Evolutionary conservation across 805 yeast species (phyloP).

Genomic region (Candida tammaniensis): DNA sequence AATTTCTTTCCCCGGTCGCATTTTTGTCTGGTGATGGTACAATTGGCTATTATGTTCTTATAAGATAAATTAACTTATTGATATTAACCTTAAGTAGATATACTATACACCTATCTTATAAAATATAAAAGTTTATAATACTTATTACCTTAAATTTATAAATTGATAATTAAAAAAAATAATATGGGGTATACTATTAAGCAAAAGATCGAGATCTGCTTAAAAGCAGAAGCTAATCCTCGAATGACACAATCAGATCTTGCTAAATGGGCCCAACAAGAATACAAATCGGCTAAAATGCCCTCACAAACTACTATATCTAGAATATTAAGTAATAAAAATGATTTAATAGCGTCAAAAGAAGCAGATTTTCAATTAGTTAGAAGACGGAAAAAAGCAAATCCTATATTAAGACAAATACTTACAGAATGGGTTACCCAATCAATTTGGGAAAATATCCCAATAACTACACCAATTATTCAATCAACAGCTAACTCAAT

Average conservation of each 20-base stretch:
- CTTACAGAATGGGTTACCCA: slow-evolving; percentile 69
- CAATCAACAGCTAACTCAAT: slow-evolving; percentile 62
- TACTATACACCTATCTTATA: too few species aligned
- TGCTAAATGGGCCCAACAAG: slow-evolving; percentile 60
- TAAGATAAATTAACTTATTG: too few species aligned
- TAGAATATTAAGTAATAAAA: slow-evolving; percentile 55
- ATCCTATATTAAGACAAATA: slow-evolving; percentile 54
- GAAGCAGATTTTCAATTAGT: slow-evolving; percentile 51
- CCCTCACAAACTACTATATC: slow-evolving; percentile 71
- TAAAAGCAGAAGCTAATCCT: slow-evolving; percentile 66
- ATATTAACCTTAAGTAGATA: too few species aligned
- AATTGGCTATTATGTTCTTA: background rate
- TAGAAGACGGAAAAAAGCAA: slow-evolving; percentile 53
- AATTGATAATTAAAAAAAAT: too few species aligned
- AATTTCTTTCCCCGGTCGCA: too few species aligned
- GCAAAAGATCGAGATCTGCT: slow-evolving; percentile 65
- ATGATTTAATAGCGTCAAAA: slow-evolving; percentile 48
- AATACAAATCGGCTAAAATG: slow-evolving; percentile 49
- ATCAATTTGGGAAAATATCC: slow-evolving; percentile 64
- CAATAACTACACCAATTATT: slow-evolving; percentile 60
- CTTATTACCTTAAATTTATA: too few species aligned
- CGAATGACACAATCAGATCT: slow-evolving; percentile 65
- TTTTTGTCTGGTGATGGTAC: slow-evolving; percentile 10
- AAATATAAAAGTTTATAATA: too few species aligned
- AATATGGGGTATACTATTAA: slow-evolving; percentile 56